Evolutionary conservation across 2,329 filamentous ascomycete genomes (phyloP).

Genomic region (Trichoderma lentiforme): DNA sequence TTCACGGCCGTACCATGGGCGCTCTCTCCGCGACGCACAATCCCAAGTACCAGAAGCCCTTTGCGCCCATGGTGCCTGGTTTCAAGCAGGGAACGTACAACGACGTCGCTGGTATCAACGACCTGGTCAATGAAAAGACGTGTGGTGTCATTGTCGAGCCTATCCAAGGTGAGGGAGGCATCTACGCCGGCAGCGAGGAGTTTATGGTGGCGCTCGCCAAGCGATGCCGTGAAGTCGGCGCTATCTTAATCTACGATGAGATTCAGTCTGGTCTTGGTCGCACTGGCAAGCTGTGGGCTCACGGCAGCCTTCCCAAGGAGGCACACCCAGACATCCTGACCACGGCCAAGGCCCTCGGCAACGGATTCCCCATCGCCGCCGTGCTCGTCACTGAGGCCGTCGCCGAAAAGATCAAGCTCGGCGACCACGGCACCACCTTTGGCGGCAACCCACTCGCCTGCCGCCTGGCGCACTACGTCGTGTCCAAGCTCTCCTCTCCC

Average conservation of each 20-base stretch:
- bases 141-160: constrained; percentile 96
- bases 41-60: constrained; percentile 94
- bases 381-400: constrained; percentile 42
- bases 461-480: constrained; percentile 80
- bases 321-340: constrained; percentile 94
- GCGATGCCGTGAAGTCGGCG: constrained; percentile 81
- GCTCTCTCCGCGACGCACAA: constrained; percentile 94
- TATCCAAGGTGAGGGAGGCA: constrained; percentile 94
- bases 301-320: constrained; percentile 66
- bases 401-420: constrained; percentile 45
- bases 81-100: constrained; percentile 87
- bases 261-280: constrained; percentile 92
- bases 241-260: constrained; percentile 90
- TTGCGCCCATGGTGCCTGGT: constrained; percentile 91
- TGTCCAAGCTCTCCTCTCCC: constrained; percentile 69
- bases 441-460: constrained; percentile 87
- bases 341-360: constrained; percentile 92
- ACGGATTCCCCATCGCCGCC: constrained; percentile 92
- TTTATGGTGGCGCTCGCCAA: constrained; percentile 82
- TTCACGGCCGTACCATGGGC: constrained; percentile 97
- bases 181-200: constrained; percentile 76
- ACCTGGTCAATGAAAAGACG: constrained; percentile 76
- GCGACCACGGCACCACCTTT: constrained; percentile 93
- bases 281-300: constrained; percentile 89
- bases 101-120: constrained; percentile 67